These are phyloP conservation scores for Zasmidium cellare DNA, from an alignment of 2,329 filamentous ascomycete genomes.

Conservation along the genomic window DNA sequence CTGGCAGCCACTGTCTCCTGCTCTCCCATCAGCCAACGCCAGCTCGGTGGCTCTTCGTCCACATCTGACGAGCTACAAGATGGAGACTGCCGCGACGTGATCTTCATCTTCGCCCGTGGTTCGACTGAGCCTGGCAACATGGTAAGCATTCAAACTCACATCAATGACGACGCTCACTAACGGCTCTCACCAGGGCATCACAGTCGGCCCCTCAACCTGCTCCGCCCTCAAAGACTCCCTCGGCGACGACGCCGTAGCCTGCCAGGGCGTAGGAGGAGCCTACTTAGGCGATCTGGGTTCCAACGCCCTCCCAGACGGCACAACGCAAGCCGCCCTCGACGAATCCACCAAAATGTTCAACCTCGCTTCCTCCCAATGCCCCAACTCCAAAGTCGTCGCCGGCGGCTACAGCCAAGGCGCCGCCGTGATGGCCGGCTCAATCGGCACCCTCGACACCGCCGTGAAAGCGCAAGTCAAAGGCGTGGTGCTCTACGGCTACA, in stretches of 20 bases:
- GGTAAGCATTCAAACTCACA: not conserved
- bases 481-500: conserved; percentile 43
- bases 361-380: conserved; percentile 27
- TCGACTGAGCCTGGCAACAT: conserved; percentile 57
- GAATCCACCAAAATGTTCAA: conserved; percentile 27
- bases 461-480: conserved; percentile 38
- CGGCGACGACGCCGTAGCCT: conserved; percentile 24
- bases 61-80: conserved; percentile 25
- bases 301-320: conserved; percentile 26
- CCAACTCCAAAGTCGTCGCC: conserved; percentile 28
- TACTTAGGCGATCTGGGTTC: conserved; percentile 22
- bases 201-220: conserved; percentile 29
- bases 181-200: conserved; percentile 15
- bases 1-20: conserved; percentile 12
- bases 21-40: conserved; percentile 9
- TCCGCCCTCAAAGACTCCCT: conserved; percentile 23
- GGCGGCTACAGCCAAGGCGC: conserved; percentile 39
- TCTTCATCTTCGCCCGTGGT: conserved; percentile 59
- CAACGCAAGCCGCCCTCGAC: conserved; percentile 22
- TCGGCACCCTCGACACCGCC: conserved; percentile 29
- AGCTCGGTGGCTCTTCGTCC: conserved; percentile 11
- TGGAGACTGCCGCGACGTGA: conserved; percentile 48
- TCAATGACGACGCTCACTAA: not conserved
- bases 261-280: conserved; percentile 30
- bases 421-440: conserved; percentile 39